A percentile compares a stretch with the other conserved stretches of the same genome.
phyloP scores from a whole-genome alignment of 768 basidiomycete species.

The Suillus americanus region DNA sequence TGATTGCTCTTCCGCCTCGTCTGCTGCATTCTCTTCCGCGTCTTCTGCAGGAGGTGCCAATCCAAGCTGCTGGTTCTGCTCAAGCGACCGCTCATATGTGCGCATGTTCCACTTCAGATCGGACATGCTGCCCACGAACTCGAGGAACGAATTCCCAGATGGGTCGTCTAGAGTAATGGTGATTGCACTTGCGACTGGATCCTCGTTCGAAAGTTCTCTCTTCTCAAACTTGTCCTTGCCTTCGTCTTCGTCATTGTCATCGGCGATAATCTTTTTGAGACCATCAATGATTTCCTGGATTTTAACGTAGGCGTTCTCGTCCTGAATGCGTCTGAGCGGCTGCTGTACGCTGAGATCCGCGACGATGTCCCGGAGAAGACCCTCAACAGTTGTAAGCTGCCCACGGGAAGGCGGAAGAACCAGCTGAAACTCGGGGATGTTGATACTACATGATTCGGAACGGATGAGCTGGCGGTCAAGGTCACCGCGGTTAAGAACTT shows the following conservation, averaged over 20 bases:
- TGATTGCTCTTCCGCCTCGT: slow-evolving; percentile 24
- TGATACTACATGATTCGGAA: slow-evolving; percentile 76
- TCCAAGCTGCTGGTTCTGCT: slow-evolving; percentile 83
- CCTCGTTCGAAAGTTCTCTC: slow-evolving; percentile 34
- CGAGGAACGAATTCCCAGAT: slow-evolving; percentile 94
- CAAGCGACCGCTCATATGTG: slow-evolving; percentile 72
- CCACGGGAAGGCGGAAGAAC: slow-evolving; percentile 89
- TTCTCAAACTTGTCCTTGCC: slow-evolving; percentile 31
- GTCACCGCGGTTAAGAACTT: slow-evolving; percentile 71
- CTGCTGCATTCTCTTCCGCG: slow-evolving; percentile 3
- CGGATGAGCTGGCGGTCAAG: slow-evolving; percentile 93
- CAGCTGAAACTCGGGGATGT: slow-evolving; percentile 85
- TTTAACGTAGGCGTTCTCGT: slow-evolving; percentile 66
- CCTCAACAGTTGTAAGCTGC: slow-evolving; percentile 96
- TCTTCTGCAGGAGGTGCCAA: slow-evolving; percentile 55
- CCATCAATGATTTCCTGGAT: slow-evolving; percentile 75
- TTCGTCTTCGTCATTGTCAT: slow-evolving; percentile 48
- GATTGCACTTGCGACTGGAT: slow-evolving; percentile 65
- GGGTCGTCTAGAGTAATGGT: slow-evolving; percentile 90
- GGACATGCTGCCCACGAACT: slow-evolving; percentile 80
- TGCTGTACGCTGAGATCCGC: slow-evolving; percentile 82
- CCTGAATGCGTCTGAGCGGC: slow-evolving; percentile 77
- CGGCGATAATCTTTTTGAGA: slow-evolving; percentile 62
- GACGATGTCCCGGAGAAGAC: slow-evolving; percentile 80
- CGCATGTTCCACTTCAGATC: slow-evolving; percentile 94